These are phyloP conservation scores for Scenedesmus sp. DNA, from an alignment of 163 green algal genomes.

Conservation along the genomic window DNA sequence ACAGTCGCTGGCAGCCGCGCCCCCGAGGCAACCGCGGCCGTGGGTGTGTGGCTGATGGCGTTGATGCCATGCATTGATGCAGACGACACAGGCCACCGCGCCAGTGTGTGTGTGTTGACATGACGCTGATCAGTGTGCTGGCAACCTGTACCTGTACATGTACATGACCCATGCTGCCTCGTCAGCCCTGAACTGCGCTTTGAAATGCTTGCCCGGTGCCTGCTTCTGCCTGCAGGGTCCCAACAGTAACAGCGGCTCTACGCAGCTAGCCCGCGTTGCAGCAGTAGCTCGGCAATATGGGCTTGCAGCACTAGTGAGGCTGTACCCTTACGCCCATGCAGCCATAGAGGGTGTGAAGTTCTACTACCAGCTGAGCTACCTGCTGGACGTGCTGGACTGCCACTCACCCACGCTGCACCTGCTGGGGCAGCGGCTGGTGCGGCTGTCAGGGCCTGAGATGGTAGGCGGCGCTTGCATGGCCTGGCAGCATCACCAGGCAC, in stretches of 20 bases:
- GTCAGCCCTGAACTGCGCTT: too few species aligned
- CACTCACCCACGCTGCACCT: slow-evolving; percentile 75
- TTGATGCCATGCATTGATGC: too few species aligned
- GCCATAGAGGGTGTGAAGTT: slow-evolving; percentile 75
- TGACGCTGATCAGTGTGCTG: too few species aligned
- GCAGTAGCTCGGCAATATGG: background rate
- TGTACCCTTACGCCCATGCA: slow-evolving; percentile 79
- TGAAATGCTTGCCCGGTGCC: background rate
- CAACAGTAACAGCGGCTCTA: slow-evolving; percentile 1
- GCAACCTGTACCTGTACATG: background rate
- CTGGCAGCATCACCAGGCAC: background rate
- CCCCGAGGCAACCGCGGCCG: too few species aligned
- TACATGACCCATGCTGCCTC: too few species aligned
- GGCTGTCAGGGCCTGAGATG: slow-evolving; percentile 77
- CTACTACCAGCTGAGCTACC: slow-evolving; percentile 83
- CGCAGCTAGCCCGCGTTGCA: background rate
- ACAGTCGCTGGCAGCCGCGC: too few species aligned
- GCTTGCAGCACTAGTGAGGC: slow-evolving; percentile 66
- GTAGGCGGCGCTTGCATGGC: too few species aligned
- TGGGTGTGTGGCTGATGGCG: too few species aligned
- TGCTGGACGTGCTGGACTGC: slow-evolving; percentile 66
- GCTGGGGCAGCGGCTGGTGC: slow-evolving; percentile 74
- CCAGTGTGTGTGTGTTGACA: too few species aligned
- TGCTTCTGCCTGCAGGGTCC: background rate
- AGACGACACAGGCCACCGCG: too few species aligned